These are phyloP conservation scores for Cyberlindnera xylosilytica DNA, from an alignment of 805 yeast species.

Conservation along the genomic window DNA sequence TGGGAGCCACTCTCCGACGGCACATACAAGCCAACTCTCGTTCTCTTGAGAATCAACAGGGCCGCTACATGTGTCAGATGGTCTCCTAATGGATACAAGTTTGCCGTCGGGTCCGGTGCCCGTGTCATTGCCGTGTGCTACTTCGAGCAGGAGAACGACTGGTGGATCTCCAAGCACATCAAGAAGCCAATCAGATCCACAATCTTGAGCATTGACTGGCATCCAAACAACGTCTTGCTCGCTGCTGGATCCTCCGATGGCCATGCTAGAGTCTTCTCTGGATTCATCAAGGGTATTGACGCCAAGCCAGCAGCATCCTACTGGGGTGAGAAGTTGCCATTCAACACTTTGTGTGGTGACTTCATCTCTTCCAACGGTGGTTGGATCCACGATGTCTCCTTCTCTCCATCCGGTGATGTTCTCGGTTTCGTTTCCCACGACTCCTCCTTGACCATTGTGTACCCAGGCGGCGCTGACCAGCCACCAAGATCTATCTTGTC, in stretches of 20 bases:
- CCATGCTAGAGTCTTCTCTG: constrained; percentile 84
- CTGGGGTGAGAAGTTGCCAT: constrained; percentile 96
- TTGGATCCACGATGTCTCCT: constrained; percentile 89
- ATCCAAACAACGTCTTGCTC: constrained; percentile 82
- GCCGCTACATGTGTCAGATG: constrained; percentile 94
- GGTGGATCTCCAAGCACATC: constrained; percentile 99
- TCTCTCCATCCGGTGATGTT: constrained; percentile 75
- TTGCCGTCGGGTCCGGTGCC: constrained; percentile 97
- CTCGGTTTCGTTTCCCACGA: constrained; percentile 86
- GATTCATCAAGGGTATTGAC: constrained; percentile 86
- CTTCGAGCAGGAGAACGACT: constrained; percentile 92
- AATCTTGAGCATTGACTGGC: constrained; percentile 83
- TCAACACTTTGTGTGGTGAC: constrained; percentile 87
- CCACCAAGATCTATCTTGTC: constrained; percentile 60
- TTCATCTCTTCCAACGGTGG: constrained; percentile 67
- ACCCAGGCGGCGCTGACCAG: constrained; percentile 64
- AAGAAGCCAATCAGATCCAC: constrained; percentile 93
- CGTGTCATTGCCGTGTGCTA: constrained; percentile 93
- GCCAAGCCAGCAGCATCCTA: constrained; percentile 72
- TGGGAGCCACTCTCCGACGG: constrained; percentile 76
- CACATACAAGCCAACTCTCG: constrained; percentile 81
- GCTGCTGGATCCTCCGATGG: constrained; percentile 95
- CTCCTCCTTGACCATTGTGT: constrained; percentile 75
- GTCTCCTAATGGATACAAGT: constrained; percentile 94
- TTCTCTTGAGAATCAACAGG: constrained; percentile 84